Evolutionary conservation across 140 eudicot genomes (phyloP).

Genomic region (Anethum foeniculum): DNA sequence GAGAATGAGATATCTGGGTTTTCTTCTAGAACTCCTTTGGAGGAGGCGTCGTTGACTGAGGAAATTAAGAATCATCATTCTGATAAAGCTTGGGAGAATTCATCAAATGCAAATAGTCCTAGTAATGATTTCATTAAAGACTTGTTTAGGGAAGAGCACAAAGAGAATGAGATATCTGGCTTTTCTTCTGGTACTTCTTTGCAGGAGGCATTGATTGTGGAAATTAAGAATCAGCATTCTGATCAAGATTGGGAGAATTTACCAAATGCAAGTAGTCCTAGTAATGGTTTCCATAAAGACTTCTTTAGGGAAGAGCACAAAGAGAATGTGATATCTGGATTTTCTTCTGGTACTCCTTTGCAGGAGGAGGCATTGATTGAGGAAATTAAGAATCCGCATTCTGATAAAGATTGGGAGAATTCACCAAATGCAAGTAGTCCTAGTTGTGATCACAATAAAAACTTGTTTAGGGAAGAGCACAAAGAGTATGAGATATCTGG

Average conservation of each 20-base stretch:
- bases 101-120: background rate
- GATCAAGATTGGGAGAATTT: background rate
- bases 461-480: background rate
- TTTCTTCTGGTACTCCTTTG: background rate
- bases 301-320: background rate
- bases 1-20: no score
- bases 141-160: background rate
- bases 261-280: conserved; percentile 1
- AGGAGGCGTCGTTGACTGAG: no score
- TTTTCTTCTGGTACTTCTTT: background rate
- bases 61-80: background rate
- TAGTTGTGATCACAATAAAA: background rate
- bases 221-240: background rate
- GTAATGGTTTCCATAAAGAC: background rate
- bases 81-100: background rate
- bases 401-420: background rate
- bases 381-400: background rate
- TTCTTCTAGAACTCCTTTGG: no score
- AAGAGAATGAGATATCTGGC: conserved; percentile 11
- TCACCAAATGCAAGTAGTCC: background rate
- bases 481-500: background rate
- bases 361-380: background rate
- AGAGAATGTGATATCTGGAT: conserved; percentile 3
- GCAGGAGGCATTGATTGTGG: background rate
- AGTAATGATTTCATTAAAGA: background rate